These are phyloP conservation scores for Xylariaceae sp. DNA, from an alignment of 2,329 filamentous ascomycete genomes.

Conservation along the genomic window DNA sequence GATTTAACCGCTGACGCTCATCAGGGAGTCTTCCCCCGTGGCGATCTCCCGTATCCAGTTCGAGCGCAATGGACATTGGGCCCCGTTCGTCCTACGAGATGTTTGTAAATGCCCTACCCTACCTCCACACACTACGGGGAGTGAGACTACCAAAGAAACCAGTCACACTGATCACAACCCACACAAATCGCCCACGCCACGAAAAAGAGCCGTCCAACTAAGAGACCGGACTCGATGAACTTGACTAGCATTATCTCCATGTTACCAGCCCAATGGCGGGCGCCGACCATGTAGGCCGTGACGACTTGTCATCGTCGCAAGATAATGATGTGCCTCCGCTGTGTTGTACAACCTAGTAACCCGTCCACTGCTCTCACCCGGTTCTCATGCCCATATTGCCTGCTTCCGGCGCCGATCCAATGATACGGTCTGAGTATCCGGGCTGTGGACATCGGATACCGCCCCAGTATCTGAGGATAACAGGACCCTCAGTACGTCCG, in stretches of 20 bases:
- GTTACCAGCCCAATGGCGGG: background rate
- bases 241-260: slow-evolving; percentile 5
- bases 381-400: slow-evolving; percentile 3
- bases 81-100: slow-evolving; percentile 6
- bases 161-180: slow-evolving; percentile 13
- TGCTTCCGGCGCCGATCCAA: slow-evolving; percentile 3
- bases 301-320: slow-evolving; percentile 8
- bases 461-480: slow-evolving; percentile 12
- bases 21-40: slow-evolving; percentile 2
- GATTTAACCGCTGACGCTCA: slow-evolving; percentile 8
- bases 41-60: background rate
- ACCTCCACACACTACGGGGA: slow-evolving; percentile 1
- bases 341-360: slow-evolving; percentile 18
- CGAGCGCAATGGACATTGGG: background rate
- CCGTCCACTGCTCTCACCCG: slow-evolving; percentile 10
- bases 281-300: slow-evolving; percentile 7
- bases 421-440: background rate
- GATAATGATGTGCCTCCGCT: slow-evolving; percentile 11
- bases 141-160: slow-evolving; percentile 10
- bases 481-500: slow-evolving; percentile 14
- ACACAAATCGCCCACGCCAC: slow-evolving; percentile 11
- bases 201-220: slow-evolving; percentile 15
- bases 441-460: slow-evolving; percentile 10
- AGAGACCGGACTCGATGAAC: slow-evolving; percentile 8
- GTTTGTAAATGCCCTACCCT: slow-evolving; percentile 7